Evolutionary conservation across 2,329 filamentous ascomycete genomes (phyloP), one percentile per base, ranked within the genome.

Genomic region (Gremmenia infestans): DNA sequence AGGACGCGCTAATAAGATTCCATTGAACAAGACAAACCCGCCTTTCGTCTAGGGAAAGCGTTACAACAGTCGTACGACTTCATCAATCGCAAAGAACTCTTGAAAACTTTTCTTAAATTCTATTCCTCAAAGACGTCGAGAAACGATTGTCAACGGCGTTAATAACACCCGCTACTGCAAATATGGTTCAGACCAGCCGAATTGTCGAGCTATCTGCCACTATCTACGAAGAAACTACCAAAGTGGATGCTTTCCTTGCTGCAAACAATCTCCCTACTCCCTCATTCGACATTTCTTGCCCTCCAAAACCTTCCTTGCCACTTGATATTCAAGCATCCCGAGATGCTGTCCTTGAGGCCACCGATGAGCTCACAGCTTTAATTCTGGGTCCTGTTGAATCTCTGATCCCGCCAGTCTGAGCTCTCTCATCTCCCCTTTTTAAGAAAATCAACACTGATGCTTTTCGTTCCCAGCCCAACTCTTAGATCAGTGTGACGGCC

Each of bases 331-430:
- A 50, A 25, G 43, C 23, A n/a, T 55, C 54, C 7, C 57, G 54
- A 39, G 43, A 54, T 12, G 22, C 35, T n/a, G 45, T 58, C 2
- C 48, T 62, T 12, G 57, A 60, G 19, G 63, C 63, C n/a, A 57
- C 51, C 0, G 52, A 54, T 2, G 62, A 65, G 40, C 58, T 64
- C 28, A 56, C 52, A 39, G 52, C 60, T 17, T 53, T 63, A 22
- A 57, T 65, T 40, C 45, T 42, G 22, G 55, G 50, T 1, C 54
- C 54, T 2, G 45, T 52, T 23, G 45, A 37, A 32, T 50, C 37
- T 47, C 17, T 47, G 17, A 52, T 48, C 40, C 48, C 17, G 14
- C 37, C 46, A 17, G 51, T 28, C 19, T 25, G 22, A 42, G 43
- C 32, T 43, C 32, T 11, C 32, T 35, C 19, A 14, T 5, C 39